Percentiles rank a stretch among this genome's conserved stretches.
Conservation (phyloP, 169 alveolate species). For the Neospora caninum region DNA sequence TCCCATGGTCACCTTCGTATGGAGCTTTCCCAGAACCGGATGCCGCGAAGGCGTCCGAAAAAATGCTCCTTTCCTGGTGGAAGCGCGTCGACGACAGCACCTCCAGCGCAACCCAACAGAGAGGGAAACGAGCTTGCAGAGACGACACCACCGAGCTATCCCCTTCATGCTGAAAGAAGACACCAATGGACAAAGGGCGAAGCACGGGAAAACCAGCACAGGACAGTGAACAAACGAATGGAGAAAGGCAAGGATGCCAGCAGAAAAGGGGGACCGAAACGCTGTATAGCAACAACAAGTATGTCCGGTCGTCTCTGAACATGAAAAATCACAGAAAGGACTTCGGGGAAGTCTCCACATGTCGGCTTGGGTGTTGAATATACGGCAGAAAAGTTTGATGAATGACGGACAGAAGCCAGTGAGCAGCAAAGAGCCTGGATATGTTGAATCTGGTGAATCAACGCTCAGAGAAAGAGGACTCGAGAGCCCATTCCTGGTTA, state of each 20-base stretch:
- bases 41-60: not conserved
- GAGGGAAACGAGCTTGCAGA: conserved; percentile 25
- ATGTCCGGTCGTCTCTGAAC: too few species aligned
- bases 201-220: not conserved
- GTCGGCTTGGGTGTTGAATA: too few species aligned
- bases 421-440: too few species aligned
- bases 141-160: not conserved
- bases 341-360: too few species aligned
- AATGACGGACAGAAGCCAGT: too few species aligned
- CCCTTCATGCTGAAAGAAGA: not conserved
- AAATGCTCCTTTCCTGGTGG: not conserved
- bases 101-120: conserved; percentile 2
- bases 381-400: too few species aligned
- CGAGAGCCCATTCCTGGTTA: too few species aligned
- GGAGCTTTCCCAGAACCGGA: not conserved
- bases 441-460: too few species aligned
- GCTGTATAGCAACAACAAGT: not conserved
- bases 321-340: too few species aligned
- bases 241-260: not conserved
- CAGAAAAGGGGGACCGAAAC: not conserved
- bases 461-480: too few species aligned
- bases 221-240: too few species aligned
- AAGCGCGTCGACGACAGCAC: not conserved
- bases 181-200: not conserved
- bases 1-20: not conserved